Evolutionary conservation across 2,329 filamentous ascomycete species (phyloP).

Genomic region (Aureobasidium sp.): DNA sequence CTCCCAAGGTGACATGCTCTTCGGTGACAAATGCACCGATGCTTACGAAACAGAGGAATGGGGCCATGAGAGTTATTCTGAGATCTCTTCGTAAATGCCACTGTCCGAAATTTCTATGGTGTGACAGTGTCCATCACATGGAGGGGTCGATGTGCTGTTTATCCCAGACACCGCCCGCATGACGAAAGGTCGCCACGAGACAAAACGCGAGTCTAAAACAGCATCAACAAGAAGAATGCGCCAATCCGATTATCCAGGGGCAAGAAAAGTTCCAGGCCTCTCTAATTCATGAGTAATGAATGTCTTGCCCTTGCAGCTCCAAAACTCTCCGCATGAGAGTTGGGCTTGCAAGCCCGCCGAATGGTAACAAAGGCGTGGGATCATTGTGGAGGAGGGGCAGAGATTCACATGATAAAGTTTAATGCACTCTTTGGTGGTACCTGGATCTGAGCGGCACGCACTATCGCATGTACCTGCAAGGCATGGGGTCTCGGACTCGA

Average conservation of each 20-base stretch:
- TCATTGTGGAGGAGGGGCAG: background rate
- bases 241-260: background rate
- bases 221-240: background rate
- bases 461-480: background rate
- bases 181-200: background rate
- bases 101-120: too few relatives aligned
- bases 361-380: background rate
- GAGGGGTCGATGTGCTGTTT: background rate
- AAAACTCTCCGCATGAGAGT: background rate
- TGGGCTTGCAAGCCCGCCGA: background rate
- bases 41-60: too few relatives aligned
- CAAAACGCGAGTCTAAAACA: background rate
- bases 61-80: too few relatives aligned
- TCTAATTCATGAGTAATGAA: background rate
- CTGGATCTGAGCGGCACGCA: background rate
- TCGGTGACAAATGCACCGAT: too few relatives aligned
- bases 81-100: background rate
- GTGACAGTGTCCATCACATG: too few relatives aligned
- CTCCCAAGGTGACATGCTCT: too few relatives aligned
- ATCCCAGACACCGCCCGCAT: background rate
- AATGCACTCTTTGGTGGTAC: background rate
- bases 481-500: background rate
- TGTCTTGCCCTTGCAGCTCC: constrained; percentile 4
- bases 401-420: constrained; percentile 1
- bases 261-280: background rate